phyloP scores from a whole-genome alignment of 73 alveolate genomes.

The Tetrahymena elliotti region DNA sequence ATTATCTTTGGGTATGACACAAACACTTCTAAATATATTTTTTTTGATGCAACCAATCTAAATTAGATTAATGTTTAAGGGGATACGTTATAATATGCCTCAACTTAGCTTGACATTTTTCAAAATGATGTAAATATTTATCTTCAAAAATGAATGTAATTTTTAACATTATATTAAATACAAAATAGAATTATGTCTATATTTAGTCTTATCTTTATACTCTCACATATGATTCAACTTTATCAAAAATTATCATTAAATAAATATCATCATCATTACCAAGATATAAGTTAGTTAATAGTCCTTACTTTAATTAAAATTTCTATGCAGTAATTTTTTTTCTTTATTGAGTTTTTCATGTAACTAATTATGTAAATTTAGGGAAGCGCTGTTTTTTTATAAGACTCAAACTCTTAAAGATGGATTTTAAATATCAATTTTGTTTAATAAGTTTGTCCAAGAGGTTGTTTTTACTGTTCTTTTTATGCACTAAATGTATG shows the following conservation, averaged over 20 bases:
- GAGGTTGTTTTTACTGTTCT: background rate
- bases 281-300: background rate
- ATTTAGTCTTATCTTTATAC: background rate
- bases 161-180: too few species aligned
- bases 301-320: background rate
- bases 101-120: background rate
- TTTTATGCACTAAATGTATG: background rate
- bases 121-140: background rate
- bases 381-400: background rate
- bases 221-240: background rate
- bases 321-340: background rate
- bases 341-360: too few species aligned
- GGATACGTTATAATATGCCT: background rate
- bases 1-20: background rate
- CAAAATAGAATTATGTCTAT: background rate
- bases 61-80: background rate
- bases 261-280: background rate
- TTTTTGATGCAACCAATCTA: background rate
- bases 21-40: background rate
- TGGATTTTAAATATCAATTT: background rate
- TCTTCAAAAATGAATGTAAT: too few species aligned
- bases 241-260: too few species aligned
- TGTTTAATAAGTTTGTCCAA: background rate
- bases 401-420: background rate
- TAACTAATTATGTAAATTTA: too few species aligned